Base-by-base conservation (phyloP, 2,329 filamentous ascomycete genomes). In the Microthyrium microscopicum region DNA sequence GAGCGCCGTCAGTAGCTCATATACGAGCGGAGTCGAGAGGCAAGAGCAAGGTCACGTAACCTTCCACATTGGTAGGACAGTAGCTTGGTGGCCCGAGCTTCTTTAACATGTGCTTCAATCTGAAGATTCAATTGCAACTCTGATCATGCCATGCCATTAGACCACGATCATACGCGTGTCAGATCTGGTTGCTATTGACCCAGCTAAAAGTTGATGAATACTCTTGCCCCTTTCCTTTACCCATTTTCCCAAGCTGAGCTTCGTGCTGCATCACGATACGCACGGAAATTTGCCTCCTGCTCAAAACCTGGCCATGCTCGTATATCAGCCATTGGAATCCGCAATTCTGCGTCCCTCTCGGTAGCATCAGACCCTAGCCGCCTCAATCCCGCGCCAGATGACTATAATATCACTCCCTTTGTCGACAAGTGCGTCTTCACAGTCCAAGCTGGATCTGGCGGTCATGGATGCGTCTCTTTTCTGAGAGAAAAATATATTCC, bases 391-490 rank as follows among this genome's bases (percentile, higher is more conserved):
- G 51, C 70, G 1, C 83, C 85, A 0, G 77, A 83, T 47, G 83
- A 93, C 54, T 95, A 91, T 56, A 70, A 79, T 12, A 64, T 75
- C 20, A 73, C 82, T 4, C 77, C 76, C 28, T 98, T 98, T 49
- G 76, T 81, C 36, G 89, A 98, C 57, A 78, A 81, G 51, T 85
- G 85, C 35, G 70, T 71, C 5, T 56, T 95, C 19, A 79, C 71
- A 0, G 56, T 95, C 3, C 68, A 78, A 44, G 79, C 85, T 13
- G 89, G 89, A 6, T 58, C 64, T 2, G 89, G 89, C 18, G 89
- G 89, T 6, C 76, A 89, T 49, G 89, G 89, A 41, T 98, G 89
- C 50, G 82, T 95, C 32, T 89, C 89, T 0, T 98, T 95, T 51
- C 60, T 91, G 27, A 77, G 87, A 15, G 89, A 98, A 47, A 87